phyloP scores from a whole-genome alignment of 106 monocot species.

The Chionographis japonica region DNA sequence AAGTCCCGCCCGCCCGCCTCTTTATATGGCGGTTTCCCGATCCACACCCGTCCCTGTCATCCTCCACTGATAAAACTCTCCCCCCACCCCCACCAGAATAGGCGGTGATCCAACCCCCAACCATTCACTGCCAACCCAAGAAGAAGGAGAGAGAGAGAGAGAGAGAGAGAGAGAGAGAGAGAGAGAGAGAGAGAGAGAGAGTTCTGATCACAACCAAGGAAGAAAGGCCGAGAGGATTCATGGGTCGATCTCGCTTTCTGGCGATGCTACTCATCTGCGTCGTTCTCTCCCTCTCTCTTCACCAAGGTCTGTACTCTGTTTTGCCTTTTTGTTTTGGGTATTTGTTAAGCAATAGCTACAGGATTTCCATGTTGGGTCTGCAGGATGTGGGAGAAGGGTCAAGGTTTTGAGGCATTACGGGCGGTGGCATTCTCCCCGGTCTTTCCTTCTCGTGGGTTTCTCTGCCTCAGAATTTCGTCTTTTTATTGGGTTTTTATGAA shows the following conservation, averaged over 20 bases:
- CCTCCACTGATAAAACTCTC: too few species aligned
- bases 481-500: not conserved
- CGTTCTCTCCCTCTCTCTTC: slow-evolving; percentile 2
- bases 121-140: too few species aligned
- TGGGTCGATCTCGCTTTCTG: not conserved
- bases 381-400: slow-evolving; percentile 12
- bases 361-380: not conserved
- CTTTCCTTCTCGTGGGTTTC: not conserved
- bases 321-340: not conserved
- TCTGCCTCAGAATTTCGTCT: not conserved
- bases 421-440: not conserved
- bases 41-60: too few species aligned
- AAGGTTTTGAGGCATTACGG: slow-evolving; percentile 1
- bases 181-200: too few species aligned
- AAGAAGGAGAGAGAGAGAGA: too few species aligned
- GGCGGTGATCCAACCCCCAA: too few species aligned
- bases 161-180: too few species aligned
- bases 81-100: too few species aligned
- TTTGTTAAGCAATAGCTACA: not conserved
- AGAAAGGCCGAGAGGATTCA: not conserved
- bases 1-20: too few species aligned
- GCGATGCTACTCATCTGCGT: slow-evolving; percentile 1
- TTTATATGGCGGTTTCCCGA: too few species aligned
- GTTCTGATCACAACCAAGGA: too few species aligned
- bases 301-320: slow-evolving; percentile 1